Conservation (phyloP, 805 yeast species). For the Zygosaccharomyces pseudorouxii region DNA sequence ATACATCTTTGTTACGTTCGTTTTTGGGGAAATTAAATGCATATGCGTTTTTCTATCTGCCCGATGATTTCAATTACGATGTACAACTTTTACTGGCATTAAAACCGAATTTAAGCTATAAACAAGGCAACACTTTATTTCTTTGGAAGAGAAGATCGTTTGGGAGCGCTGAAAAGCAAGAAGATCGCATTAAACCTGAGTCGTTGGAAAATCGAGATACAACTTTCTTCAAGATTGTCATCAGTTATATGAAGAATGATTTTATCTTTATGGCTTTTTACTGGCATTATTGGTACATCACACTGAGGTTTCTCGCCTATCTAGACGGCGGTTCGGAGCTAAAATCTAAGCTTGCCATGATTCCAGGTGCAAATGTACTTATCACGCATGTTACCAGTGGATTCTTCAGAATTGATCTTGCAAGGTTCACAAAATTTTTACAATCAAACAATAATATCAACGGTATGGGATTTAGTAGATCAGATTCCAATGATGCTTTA, state of each 20-base stretch:
- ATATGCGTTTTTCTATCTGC: slow-evolving; percentile 28
- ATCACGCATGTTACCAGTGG: slow-evolving; percentile 16
- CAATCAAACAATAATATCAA: slow-evolving; percentile 7
- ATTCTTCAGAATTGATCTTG: slow-evolving; percentile 22
- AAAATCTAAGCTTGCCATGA: slow-evolving; percentile 6
- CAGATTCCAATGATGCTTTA: background rate
- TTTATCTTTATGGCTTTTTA: slow-evolving; percentile 27
- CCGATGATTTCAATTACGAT: slow-evolving; percentile 29
- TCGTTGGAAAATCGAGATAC: slow-evolving; percentile 16
- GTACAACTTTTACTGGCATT: slow-evolving; percentile 16
- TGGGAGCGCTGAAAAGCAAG: slow-evolving; percentile 5
- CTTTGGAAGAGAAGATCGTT: slow-evolving; percentile 27
- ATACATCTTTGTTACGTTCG: slow-evolving; percentile 25
- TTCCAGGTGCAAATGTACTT: slow-evolving; percentile 24
- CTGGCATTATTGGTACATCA: slow-evolving; percentile 34
- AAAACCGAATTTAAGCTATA: slow-evolving; percentile 10
- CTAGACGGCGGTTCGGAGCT: slow-evolving; percentile 1
- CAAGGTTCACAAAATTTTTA: slow-evolving; percentile 15
- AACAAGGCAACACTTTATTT: slow-evolving; percentile 9
- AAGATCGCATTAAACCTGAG: slow-evolving; percentile 5
- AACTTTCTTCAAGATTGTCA: slow-evolving; percentile 25
- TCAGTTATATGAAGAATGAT: slow-evolving; percentile 32
- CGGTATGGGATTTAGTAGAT: background rate
- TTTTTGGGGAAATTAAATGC: slow-evolving; percentile 33
- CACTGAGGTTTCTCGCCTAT: slow-evolving; percentile 11